These are phyloP conservation scores for Maudiozyma barnettii DNA, from an alignment of 805 yeast genomes.

Conservation along the genomic window DNA sequence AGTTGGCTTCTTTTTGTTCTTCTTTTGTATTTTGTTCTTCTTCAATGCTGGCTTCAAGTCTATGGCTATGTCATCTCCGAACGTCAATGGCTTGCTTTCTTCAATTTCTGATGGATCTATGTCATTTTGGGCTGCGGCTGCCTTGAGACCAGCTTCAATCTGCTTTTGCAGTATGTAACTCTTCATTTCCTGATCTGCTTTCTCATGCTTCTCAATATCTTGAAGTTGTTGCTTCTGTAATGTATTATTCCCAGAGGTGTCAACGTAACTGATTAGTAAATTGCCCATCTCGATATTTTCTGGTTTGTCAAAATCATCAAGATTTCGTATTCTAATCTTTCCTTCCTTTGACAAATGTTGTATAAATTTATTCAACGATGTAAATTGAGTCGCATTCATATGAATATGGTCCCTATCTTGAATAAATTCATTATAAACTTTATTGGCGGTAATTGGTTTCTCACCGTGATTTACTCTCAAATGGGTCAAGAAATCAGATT, in stretches of 20 bases:
- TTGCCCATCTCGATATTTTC: constrained; percentile 31
- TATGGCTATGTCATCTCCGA: background rate
- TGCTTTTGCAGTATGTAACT: constrained; percentile 41
- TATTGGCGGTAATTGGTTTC: constrained; percentile 67
- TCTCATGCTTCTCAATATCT: constrained; percentile 30
- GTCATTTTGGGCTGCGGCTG: background rate
- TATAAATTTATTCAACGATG: constrained; percentile 58
- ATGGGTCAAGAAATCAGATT: constrained; percentile 51
- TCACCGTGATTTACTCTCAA: constrained; percentile 70
- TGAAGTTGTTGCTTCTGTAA: constrained; percentile 32
- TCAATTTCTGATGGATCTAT: constrained; percentile 5
- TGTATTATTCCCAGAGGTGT: constrained; percentile 42
- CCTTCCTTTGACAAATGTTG: constrained; percentile 50
- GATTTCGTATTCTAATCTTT: constrained; percentile 40
- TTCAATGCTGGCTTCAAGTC: background rate
- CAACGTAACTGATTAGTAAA: constrained; percentile 42
- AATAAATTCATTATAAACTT: constrained; percentile 84
- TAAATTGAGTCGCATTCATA: constrained; percentile 82
- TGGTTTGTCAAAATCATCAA: constrained; percentile 29
- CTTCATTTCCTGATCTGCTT: constrained; percentile 39
- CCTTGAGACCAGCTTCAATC: constrained; percentile 28
- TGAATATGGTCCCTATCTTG: constrained; percentile 77
- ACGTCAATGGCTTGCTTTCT: background rate
- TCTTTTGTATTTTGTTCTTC: background rate
- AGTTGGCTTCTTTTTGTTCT: background rate